These are phyloP conservation scores for Pyrenopolyporus hunteri DNA, from an alignment of 495 filamentous ascomycete genomes.

Conservation along the genomic window DNA sequence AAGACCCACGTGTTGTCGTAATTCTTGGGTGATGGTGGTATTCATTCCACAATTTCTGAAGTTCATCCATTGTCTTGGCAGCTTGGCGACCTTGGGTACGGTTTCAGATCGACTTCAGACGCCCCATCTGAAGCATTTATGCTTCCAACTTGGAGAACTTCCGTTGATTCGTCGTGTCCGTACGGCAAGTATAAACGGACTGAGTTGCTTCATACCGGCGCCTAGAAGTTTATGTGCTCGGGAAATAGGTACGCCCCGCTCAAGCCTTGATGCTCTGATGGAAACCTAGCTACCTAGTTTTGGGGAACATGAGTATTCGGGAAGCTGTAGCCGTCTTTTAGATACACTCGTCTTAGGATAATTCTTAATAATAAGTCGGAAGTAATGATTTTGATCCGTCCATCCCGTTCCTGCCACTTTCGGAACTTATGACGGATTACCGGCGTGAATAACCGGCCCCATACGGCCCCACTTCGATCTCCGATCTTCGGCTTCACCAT, in stretches of 20 bases:
- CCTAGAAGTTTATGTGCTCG: background rate
- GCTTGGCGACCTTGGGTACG: constrained; percentile 22
- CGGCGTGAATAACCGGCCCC: constrained; percentile 3
- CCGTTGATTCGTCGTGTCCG: constrained; percentile 4
- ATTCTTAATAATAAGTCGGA: too few species aligned
- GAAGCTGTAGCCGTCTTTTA: too few species aligned
- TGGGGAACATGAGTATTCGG: too few species aligned
- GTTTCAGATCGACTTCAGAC: constrained; percentile 35
- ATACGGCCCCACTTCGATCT: constrained; percentile 18
- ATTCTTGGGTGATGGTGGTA: too few species aligned
- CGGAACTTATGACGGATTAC: constrained; percentile 1
- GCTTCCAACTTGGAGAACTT: background rate
- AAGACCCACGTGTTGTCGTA: constrained; percentile 28
- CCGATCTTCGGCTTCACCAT: constrained; percentile 24
- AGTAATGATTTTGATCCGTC: background rate
- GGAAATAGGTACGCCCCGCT: too few species aligned
- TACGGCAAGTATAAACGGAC: background rate
- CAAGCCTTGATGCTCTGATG: too few species aligned
- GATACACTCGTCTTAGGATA: too few species aligned
- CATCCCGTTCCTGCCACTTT: constrained; percentile 1
- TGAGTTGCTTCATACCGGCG: background rate
- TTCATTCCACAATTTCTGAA: constrained; percentile 3
- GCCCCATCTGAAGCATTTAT: constrained; percentile 25
- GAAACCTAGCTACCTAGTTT: too few species aligned
- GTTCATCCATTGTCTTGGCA: constrained; percentile 21